These are phyloP conservation scores for Tuber magnatum DNA, from an alignment of 495 filamentous ascomycete species.

Conservation along the genomic window DNA sequence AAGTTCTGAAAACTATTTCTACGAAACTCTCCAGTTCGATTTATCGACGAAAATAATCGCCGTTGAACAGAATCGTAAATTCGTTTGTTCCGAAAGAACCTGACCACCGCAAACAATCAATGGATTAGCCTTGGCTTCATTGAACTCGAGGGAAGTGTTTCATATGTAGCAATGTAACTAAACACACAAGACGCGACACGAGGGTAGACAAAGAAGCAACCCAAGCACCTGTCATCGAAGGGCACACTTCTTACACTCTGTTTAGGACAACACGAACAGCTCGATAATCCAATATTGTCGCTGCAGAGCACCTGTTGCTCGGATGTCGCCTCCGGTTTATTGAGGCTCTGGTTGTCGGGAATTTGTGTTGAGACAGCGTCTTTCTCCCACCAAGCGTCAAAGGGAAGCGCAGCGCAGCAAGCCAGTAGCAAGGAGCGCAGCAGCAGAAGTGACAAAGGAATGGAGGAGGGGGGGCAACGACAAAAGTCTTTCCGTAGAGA, in stretches of 20 bases:
- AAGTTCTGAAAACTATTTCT: slow-evolving; percentile 16
- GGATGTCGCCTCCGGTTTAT: slow-evolving; percentile 13
- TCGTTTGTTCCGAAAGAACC: slow-evolving; percentile 9
- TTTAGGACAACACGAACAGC: slow-evolving; percentile 10
- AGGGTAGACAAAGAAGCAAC: slow-evolving; percentile 2
- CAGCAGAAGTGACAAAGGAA: slow-evolving; percentile 26
- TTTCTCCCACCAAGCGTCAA: slow-evolving; percentile 24
- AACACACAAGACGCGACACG: slow-evolving; percentile 6
- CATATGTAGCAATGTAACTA: slow-evolving; percentile 15
- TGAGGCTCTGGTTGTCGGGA: slow-evolving; percentile 16
- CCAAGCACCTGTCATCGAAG: background rate
- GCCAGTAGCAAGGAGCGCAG: slow-evolving; percentile 16
- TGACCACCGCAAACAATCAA: background rate
- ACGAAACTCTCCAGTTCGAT: slow-evolving; percentile 18
- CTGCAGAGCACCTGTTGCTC: slow-evolving; percentile 16
- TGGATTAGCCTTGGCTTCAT: slow-evolving; percentile 1
- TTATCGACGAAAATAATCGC: slow-evolving; percentile 11
- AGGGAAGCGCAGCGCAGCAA: slow-evolving; percentile 25
- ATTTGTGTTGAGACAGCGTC: slow-evolving; percentile 37
- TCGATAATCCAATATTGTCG: slow-evolving; percentile 9
- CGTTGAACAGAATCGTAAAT: slow-evolving; percentile 14
- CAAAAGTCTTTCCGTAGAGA: slow-evolving; percentile 17
- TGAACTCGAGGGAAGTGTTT: slow-evolving; percentile 12
- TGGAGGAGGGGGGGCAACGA: slow-evolving; percentile 21
- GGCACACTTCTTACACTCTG: slow-evolving; percentile 16